Conservation (phyloP, 768 basidiomycete species). For the Suillus cothurnatus region DNA sequence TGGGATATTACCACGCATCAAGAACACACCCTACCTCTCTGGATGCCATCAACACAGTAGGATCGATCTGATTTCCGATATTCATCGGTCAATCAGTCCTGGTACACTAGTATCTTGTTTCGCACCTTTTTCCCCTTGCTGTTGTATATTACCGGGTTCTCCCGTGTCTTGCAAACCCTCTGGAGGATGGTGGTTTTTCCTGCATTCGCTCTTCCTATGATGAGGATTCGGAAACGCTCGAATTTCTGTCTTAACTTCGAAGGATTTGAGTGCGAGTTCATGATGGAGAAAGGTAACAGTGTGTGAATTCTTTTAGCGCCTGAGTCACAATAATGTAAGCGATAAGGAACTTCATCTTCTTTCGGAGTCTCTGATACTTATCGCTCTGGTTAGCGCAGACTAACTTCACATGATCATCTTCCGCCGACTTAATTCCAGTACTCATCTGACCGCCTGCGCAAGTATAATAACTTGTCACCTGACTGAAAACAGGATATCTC, state of each 20-base stretch:
- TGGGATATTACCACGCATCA: not conserved
- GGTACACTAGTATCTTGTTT: not conserved
- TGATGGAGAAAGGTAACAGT: not conserved
- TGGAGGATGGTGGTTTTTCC: too few species aligned
- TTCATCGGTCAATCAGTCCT: not conserved
- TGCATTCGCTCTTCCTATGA: slow-evolving; percentile 13
- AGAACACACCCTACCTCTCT: not conserved
- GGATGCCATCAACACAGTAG: slow-evolving; percentile 3
- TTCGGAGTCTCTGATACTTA: too few species aligned
- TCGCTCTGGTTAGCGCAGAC: too few species aligned
- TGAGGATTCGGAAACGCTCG: slow-evolving; percentile 38
- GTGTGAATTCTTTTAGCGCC: not conserved
- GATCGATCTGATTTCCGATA: slow-evolving; percentile 7
- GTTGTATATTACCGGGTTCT: slow-evolving; percentile 28
- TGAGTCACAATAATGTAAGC: too few species aligned
- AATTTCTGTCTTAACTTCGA: not conserved
- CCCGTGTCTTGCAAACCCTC: too few species aligned
- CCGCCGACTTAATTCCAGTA: too few species aligned
- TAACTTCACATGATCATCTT: too few species aligned
- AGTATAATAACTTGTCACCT: too few species aligned
- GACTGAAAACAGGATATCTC: too few species aligned
- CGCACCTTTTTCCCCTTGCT: slow-evolving; percentile 21
- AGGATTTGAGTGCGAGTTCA: not conserved
- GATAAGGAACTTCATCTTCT: too few species aligned
- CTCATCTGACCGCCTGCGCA: too few species aligned